Evolutionary conservation across 768 basidiomycete species (phyloP).

Genomic region (Calocybe indica): DNA sequence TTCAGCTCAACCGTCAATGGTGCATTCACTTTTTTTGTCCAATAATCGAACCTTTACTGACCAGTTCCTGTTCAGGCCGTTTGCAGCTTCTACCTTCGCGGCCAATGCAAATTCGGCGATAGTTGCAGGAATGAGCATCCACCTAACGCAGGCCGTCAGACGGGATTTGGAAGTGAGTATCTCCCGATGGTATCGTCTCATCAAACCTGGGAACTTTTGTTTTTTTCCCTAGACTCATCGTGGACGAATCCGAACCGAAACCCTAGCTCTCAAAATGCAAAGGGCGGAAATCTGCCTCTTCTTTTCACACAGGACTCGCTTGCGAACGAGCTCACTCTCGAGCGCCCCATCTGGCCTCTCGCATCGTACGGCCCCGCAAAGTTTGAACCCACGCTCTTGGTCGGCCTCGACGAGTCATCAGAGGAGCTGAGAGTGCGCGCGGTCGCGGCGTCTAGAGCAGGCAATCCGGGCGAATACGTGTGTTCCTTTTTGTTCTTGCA

Average conservation of each 20-base stretch:
- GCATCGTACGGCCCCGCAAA: slow-evolving; percentile 78
- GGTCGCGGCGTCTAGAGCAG: slow-evolving; percentile 44
- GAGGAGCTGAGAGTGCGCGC: slow-evolving; percentile 78
- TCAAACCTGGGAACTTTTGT: slow-evolving; percentile 5
- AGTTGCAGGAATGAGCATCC: slow-evolving; percentile 66
- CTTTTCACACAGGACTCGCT: slow-evolving; percentile 53
- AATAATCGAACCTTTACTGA: no score
- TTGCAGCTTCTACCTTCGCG: slow-evolving; percentile 59
- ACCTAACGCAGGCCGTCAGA: slow-evolving; percentile 22
- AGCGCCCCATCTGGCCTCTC: slow-evolving; percentile 76
- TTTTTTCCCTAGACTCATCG: slow-evolving; percentile 25
- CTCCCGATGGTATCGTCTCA: slow-evolving; percentile 7
- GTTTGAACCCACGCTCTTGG: slow-evolving; percentile 58
- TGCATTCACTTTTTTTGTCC: no score
- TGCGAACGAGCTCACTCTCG: slow-evolving; percentile 56
- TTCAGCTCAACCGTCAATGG: no score
- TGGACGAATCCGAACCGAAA: slow-evolving; percentile 27
- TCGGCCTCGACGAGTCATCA: slow-evolving; percentile 62
- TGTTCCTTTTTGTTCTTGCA: slow-evolving; percentile 17
- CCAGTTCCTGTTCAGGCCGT: slow-evolving; percentile 32
- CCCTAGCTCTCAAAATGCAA: slow-evolving; percentile 9
- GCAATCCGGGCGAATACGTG: slow-evolving; percentile 65
- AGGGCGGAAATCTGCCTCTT: slow-evolving; percentile 7
- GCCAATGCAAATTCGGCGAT: slow-evolving; percentile 60
- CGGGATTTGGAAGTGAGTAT: slow-evolving; percentile 48